Conservation (phyloP, 192 early-diverging fungal species). For the Tieghemiomyces parasiticus region DNA sequence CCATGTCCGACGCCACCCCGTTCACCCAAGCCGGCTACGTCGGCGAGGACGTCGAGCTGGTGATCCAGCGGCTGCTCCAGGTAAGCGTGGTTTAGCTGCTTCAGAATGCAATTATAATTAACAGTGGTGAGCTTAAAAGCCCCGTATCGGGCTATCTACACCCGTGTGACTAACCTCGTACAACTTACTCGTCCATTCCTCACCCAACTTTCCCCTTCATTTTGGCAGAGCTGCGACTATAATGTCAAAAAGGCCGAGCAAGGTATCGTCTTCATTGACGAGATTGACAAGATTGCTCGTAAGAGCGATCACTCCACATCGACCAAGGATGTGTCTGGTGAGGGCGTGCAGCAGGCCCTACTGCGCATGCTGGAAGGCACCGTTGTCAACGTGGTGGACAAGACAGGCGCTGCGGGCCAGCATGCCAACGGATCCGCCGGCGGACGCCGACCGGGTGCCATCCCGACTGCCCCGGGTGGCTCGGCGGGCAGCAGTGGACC, state of each 20-base stretch:
- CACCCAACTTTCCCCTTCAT: too few species aligned
- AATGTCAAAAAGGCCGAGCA: conserved; percentile 71
- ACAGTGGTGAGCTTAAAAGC: too few species aligned
- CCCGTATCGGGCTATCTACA: too few species aligned
- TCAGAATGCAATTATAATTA: too few species aligned
- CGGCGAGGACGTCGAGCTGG: conserved; percentile 80
- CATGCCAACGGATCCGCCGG: conserved; percentile 9
- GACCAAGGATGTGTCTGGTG: conserved; percentile 78
- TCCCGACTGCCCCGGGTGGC: neutral
- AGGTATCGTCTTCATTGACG: conserved; percentile 85
- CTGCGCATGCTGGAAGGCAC: conserved; percentile 83
- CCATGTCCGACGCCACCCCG: conserved; percentile 81
- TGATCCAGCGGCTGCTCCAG: conserved; percentile 72
- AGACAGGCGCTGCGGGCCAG: conserved; percentile 39
- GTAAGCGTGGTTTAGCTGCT: too few species aligned
- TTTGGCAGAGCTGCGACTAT: conserved; percentile 76
- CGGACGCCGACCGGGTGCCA: conserved; percentile 14
- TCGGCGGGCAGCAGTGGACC: neutral
- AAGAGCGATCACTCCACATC: conserved; percentile 54
- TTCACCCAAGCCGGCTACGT: conserved; percentile 86
- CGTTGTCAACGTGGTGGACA: conserved; percentile 70
- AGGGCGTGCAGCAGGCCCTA: conserved; percentile 82
- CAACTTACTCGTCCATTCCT: too few species aligned
- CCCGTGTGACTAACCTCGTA: too few species aligned
- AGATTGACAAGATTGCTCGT: conserved; percentile 83